Evolutionary conservation across 179 eudicot species (phyloP).

Genomic region (Amaranthus tricolor): DNA sequence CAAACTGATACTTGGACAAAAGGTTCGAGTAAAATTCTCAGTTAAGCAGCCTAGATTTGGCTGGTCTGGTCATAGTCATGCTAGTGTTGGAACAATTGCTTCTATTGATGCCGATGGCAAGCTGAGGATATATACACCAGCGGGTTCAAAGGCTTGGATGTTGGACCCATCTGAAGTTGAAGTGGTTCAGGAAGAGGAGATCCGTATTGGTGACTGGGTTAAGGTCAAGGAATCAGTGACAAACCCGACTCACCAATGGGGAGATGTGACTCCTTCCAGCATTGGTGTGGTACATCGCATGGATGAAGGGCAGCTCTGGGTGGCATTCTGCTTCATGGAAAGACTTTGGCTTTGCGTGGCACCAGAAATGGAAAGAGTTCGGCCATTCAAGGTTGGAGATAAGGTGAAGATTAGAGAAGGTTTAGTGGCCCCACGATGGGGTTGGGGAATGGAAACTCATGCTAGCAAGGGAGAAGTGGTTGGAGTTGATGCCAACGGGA

Average conservation of each 20-base stretch:
- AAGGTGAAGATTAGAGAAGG: conserved; percentile 79
- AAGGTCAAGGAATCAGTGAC: conserved; percentile 56
- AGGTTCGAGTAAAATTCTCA: conserved; percentile 52
- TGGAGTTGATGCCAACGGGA: conserved; percentile 98
- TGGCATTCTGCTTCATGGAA: conserved; percentile 85
- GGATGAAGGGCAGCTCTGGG: conserved; percentile 85
- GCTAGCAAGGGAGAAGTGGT: conserved; percentile 88
- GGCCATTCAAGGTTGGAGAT: conserved; percentile 77
- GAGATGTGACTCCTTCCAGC: conserved; percentile 81
- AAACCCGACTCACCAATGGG: conserved; percentile 88
- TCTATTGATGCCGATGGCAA: conserved; percentile 95
- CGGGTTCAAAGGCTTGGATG: conserved; percentile 85
- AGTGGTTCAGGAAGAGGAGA: conserved; percentile 72
- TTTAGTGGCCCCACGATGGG: conserved; percentile 85
- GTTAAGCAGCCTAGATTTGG: conserved; percentile 94
- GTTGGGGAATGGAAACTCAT: conserved; percentile 99
- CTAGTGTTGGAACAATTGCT: conserved; percentile 72
- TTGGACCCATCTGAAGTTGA: conserved; percentile 94
- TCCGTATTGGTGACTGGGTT: conserved; percentile 80
- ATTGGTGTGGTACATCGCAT: conserved; percentile 91
- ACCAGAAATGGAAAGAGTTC: conserved; percentile 66
- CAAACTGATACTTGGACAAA: conserved; percentile 64
- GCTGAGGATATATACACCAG: conserved; percentile 87
- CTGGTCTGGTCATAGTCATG: conserved; percentile 88
- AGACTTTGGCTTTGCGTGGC: conserved; percentile 94